Evolutionary conservation across 2,329 filamentous ascomycete species (phyloP).

Genomic region (Alternaria conjuncta): DNA sequence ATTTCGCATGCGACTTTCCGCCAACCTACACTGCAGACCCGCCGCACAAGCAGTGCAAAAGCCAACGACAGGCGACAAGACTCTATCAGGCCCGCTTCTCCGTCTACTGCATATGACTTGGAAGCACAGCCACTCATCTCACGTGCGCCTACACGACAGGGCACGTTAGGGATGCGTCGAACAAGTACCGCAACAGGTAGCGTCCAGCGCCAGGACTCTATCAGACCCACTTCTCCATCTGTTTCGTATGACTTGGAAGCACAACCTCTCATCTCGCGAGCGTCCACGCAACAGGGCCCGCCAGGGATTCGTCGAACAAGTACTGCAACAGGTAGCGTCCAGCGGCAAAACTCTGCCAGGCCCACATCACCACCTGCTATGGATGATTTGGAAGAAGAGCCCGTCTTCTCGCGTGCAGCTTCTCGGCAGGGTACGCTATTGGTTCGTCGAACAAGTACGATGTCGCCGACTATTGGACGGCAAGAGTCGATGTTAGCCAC

Average conservation of each 20-base stretch:
- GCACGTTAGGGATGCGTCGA: background rate
- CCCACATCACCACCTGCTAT: constrained; percentile 2
- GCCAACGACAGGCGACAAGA: background rate
- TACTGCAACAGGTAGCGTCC: background rate
- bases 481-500: background rate
- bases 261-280: background rate
- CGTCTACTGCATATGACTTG: background rate
- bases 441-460: background rate
- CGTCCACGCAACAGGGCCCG: background rate
- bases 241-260: constrained; percentile 6
- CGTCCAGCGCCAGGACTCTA: background rate
- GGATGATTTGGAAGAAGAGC: constrained; percentile 3
- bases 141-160: background rate
- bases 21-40: background rate
- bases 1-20: background rate
- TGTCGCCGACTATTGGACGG: background rate
- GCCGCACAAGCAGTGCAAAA: background rate
- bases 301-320: background rate
- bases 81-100: background rate
- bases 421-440: background rate
- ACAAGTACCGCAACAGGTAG: background rate
- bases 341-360: background rate
- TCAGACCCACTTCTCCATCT: background rate
- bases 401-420: background rate
- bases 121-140: background rate